Conservation (phyloP, 768 basidiomycete species). For the Calocybe cyanea region DNA sequence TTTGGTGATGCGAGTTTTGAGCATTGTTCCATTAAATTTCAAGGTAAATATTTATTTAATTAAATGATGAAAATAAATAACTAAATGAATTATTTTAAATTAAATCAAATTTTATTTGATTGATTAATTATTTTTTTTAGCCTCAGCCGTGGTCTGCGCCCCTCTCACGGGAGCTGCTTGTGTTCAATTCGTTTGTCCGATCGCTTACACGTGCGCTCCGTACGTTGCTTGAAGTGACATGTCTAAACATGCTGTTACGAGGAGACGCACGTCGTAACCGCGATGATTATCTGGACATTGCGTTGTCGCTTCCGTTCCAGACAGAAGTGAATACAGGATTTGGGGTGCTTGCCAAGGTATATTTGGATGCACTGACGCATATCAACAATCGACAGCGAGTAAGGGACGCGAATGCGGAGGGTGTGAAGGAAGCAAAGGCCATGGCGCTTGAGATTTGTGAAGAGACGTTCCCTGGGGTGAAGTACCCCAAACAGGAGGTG, state of each 20-base stretch:
- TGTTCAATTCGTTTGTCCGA: conserved; percentile 97
- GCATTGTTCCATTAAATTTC: conserved; percentile 93
- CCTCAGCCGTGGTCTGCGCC: conserved; percentile 93
- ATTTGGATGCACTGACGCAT: conserved; percentile 89
- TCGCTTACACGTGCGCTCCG: conserved; percentile 88
- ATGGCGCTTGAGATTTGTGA: conserved; percentile 91
- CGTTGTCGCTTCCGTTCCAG: conserved; percentile 92
- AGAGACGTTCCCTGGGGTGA: conserved; percentile 91
- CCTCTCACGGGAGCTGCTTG: conserved; percentile 90
- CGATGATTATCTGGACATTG: conserved; percentile 90
- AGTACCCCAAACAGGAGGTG: conserved; percentile 81
- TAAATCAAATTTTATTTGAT: conserved; percentile 1
- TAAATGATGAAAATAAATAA: too few species aligned
- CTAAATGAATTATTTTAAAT: too few species aligned
- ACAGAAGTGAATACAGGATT: conserved; percentile 97
- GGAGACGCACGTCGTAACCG: conserved; percentile 77
- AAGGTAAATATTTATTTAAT: conserved; percentile 53
- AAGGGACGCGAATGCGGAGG: conserved; percentile 71
- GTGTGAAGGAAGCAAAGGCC: conserved; percentile 77
- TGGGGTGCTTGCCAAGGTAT: conserved; percentile 95
- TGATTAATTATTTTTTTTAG: too few species aligned
- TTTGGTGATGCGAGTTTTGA: conserved; percentile 93
- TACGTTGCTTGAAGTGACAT: conserved; percentile 85
- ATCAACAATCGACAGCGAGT: conserved; percentile 78
- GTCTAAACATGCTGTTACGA: conserved; percentile 89